Percentiles rank a stretch among this genome's conserved stretches.
Evolutionary conservation across 306 rosid species (phyloP).

Genomic region (Citrullus colocynthis): DNA sequence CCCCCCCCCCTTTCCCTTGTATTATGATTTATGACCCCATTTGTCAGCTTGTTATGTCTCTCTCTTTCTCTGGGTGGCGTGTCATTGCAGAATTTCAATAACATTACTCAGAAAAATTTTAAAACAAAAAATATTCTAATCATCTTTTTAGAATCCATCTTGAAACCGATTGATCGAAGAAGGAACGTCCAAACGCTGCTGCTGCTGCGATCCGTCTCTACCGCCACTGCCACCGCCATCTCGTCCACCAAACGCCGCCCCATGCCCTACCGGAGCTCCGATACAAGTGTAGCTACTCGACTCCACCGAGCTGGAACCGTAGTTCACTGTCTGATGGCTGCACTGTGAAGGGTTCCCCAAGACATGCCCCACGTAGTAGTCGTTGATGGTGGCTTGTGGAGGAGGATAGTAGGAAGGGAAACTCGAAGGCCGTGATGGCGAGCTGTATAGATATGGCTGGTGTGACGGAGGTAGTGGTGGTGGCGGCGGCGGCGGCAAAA

Average conservation of each 20-base stretch:
- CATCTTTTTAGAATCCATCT: constrained; percentile 51
- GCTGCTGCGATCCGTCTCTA: constrained; percentile 39
- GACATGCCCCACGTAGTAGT: constrained; percentile 65
- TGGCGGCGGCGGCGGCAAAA: constrained; percentile 17
- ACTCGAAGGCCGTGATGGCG: constrained; percentile 36
- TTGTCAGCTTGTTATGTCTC: constrained; percentile 49
- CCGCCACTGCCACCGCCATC: constrained; percentile 15
- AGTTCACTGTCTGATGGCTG: constrained; percentile 22
- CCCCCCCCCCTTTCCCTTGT: constrained; percentile 12
- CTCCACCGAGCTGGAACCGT: constrained; percentile 11
- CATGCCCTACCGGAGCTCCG: constrained; percentile 84
- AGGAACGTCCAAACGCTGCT: constrained; percentile 35
- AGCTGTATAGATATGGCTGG: constrained; percentile 40
- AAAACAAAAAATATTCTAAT: background rate
- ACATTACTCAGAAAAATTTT: background rate
- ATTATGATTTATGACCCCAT: constrained; percentile 46
- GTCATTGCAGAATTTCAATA: constrained; percentile 19
- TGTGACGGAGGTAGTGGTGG: constrained; percentile 24
- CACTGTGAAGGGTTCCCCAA: constrained; percentile 24
- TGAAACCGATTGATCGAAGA: constrained; percentile 81
- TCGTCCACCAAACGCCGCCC: constrained; percentile 2
- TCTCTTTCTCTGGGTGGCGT: constrained; percentile 22
- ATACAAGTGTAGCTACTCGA: constrained; percentile 45
- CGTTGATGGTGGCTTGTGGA: constrained; percentile 28
- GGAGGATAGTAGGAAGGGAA: constrained; percentile 39